Evolutionary conservation across 179 eudicot genomes (phyloP).

Genomic region (Silene coronaria): DNA sequence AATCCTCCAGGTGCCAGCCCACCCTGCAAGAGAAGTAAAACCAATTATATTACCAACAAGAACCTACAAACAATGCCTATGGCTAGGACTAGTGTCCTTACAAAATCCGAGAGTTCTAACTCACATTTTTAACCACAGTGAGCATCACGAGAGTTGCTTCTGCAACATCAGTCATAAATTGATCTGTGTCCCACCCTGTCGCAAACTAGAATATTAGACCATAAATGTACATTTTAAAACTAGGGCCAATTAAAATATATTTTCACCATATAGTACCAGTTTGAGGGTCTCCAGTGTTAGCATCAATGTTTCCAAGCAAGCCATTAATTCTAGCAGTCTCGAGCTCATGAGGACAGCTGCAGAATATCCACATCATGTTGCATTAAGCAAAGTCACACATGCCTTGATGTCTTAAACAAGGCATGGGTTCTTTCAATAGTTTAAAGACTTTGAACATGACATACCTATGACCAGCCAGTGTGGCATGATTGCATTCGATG

Average conservation of each 20-base stretch:
- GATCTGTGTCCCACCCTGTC: conserved; percentile 99
- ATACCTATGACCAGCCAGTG: conserved; percentile 95
- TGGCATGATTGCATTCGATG: conserved; percentile 98
- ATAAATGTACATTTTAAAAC: not conserved
- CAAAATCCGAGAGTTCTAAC: conserved; percentile 14
- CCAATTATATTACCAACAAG: not conserved
- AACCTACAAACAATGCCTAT: not conserved
- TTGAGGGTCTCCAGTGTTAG: conserved; percentile 96
- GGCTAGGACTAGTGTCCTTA: not conserved
- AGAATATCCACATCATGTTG: conserved; percentile 11
- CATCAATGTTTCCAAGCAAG: conserved; percentile 89
- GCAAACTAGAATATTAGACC: conserved; percentile 6
- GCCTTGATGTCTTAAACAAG: not conserved
- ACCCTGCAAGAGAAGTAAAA: conserved; percentile 47
- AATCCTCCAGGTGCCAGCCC: conserved; percentile 97
- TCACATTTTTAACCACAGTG: conserved; percentile 82
- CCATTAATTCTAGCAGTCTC: conserved; percentile 98
- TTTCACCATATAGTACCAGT: conserved; percentile 38
- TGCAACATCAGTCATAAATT: conserved; percentile 82
- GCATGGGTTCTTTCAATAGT: not conserved
- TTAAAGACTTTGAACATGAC: conserved; percentile 12
- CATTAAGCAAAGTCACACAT: not conserved
- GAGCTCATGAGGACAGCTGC: conserved; percentile 95
- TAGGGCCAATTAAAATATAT: not conserved
- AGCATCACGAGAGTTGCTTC: conserved; percentile 96